These are phyloP conservation scores for Clarireedia monteithiana DNA, from an alignment of 2,329 filamentous ascomycete genomes.

Conservation along the genomic window DNA sequence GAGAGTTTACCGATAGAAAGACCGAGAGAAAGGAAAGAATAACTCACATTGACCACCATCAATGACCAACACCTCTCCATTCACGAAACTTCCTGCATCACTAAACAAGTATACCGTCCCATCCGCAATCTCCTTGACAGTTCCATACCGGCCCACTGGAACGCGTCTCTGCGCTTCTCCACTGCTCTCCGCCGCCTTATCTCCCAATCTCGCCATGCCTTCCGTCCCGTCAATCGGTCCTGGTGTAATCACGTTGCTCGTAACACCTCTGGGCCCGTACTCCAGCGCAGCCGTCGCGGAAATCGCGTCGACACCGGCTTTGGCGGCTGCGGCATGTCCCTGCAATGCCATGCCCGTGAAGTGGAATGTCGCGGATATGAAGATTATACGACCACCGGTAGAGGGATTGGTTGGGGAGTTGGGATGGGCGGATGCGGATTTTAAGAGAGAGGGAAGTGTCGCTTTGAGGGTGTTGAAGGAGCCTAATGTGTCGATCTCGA, in stretches of 20 bases:
- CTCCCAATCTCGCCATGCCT: slow-evolving; percentile 57
- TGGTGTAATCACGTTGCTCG: slow-evolving; percentile 81
- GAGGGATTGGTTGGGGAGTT: slow-evolving; percentile 50
- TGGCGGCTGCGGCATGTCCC: slow-evolving; percentile 83
- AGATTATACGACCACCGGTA: slow-evolving; percentile 75
- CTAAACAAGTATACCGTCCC: slow-evolving; percentile 86
- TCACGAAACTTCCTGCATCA: slow-evolving; percentile 79
- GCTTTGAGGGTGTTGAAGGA: slow-evolving; percentile 95
- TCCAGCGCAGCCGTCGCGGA: slow-evolving; percentile 75
- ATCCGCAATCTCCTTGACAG: slow-evolving; percentile 82
- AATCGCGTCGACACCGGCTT: slow-evolving; percentile 83
- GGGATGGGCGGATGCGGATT: slow-evolving; percentile 57
- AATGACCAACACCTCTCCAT: slow-evolving; percentile 72
- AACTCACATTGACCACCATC: slow-evolving; percentile 39
- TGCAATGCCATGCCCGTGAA: slow-evolving; percentile 82
- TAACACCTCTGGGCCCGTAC: slow-evolving; percentile 80
- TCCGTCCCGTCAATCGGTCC: slow-evolving; percentile 76
- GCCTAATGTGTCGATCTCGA: slow-evolving; percentile 91
- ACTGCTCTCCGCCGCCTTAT: slow-evolving; percentile 15
- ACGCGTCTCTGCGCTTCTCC: slow-evolving; percentile 37
- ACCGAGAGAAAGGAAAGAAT: neutral
- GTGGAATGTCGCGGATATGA: slow-evolving; percentile 85
- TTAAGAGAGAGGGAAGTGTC: slow-evolving; percentile 71
- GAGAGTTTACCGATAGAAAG: no score
- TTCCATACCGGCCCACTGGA: slow-evolving; percentile 70